Base-by-base conservation (phyloP, 1,284 basidiomycete species). In the Mycosarcoma mackinlayi region DNA sequence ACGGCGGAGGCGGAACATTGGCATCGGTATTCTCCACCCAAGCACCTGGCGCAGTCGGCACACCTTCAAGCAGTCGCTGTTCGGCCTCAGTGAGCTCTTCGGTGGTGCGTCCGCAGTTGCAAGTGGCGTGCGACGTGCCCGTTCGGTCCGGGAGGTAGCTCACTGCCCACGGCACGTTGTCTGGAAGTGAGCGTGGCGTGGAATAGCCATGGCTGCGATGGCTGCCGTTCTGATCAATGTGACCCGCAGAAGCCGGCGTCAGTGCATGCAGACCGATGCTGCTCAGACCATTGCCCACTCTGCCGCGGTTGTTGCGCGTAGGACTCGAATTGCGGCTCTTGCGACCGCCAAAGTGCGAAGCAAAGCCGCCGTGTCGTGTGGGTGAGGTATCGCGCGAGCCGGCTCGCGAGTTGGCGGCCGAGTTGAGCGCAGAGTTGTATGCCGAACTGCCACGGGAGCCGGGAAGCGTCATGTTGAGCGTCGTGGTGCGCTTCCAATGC, bases 101-200 rank as follows among this genome's bases (percentile, higher is more conserved):
- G 13, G 72, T 79, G 14, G 73, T 68, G 44, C 74, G 67, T 6
- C 79, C 79, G 46, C 79, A 81, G 35, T 79, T 79, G 63, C 79
- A 81, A 6, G 74, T 74, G 28, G 73, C 67, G 48, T 79, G 77
- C 35, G 68, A 69, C 16, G 75, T 72, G 38, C 77, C 73, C 8
- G 71, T 78, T 24, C 79, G 70, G 31, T 66, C 75, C 6, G 78
- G 79, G 11, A 80, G 50, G 45, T 79, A 66, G 46, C 68, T 66
- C 8, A 73, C 62, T 4, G 74, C 79, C 79, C 79, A 81, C 8
- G 79, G 79, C 6, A 76, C 62, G 33, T 76, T 78, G 39, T 68
- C 60, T 6, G 74, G 76, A 19, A 81, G 58, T 19, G 74, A 74
- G 10, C 73, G 54, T 16, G 79, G 79, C 19, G 67, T 73, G 11